A percentile compares a stretch with the other conserved stretches of the same genome.
These are phyloP conservation scores for Betula pendula DNA, from an alignment of 306 rosid genomes.

Conservation along the genomic window DNA sequence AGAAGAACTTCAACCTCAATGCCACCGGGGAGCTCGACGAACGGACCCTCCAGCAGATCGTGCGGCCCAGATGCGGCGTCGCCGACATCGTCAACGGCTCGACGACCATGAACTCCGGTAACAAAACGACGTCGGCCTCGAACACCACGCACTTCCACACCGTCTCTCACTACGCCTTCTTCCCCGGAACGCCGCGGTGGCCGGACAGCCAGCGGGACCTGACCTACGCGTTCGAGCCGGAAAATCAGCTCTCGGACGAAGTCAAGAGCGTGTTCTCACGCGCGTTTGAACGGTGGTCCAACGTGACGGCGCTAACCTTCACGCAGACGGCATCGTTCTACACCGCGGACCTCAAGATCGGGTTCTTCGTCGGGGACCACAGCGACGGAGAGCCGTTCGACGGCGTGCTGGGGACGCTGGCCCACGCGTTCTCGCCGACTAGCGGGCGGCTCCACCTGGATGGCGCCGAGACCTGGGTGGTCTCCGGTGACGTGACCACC, in stretches of 20 bases:
- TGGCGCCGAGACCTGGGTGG: slow-evolving; percentile 68
- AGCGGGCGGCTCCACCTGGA: slow-evolving; percentile 76
- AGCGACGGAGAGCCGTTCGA: slow-evolving; percentile 93
- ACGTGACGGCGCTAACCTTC: slow-evolving; percentile 61
- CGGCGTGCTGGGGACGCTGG: slow-evolving; percentile 73
- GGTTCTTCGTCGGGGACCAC: slow-evolving; percentile 69
- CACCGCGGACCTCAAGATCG: slow-evolving; percentile 56
- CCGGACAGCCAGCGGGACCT: slow-evolving; percentile 46
- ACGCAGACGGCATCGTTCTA: slow-evolving; percentile 25
- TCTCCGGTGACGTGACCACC: slow-evolving; percentile 50
- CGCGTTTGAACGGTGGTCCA: slow-evolving; percentile 71
- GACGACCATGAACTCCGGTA: slow-evolving; percentile 66
- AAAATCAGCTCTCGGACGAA: slow-evolving; percentile 31
- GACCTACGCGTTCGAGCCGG: slow-evolving; percentile 61
- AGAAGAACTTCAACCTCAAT: slow-evolving; percentile 83
- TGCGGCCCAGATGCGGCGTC: slow-evolving; percentile 67
- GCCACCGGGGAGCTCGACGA: slow-evolving; percentile 66
- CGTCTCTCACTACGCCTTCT: slow-evolving; percentile 64
- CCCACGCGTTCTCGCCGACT: slow-evolving; percentile 88
- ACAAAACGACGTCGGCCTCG: neutral
- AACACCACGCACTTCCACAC: slow-evolving; percentile 46
- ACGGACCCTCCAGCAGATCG: slow-evolving; percentile 45
- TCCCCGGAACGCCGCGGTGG: slow-evolving; percentile 66
- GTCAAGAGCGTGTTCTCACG: slow-evolving; percentile 47
- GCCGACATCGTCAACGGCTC: slow-evolving; percentile 74